Percentiles rank a stretch among this genome's conserved stretches.
These are phyloP conservation scores for Rhizomucor pusillus DNA, from an alignment of 371 early-diverging fungal genomes.

Conservation along the genomic window DNA sequence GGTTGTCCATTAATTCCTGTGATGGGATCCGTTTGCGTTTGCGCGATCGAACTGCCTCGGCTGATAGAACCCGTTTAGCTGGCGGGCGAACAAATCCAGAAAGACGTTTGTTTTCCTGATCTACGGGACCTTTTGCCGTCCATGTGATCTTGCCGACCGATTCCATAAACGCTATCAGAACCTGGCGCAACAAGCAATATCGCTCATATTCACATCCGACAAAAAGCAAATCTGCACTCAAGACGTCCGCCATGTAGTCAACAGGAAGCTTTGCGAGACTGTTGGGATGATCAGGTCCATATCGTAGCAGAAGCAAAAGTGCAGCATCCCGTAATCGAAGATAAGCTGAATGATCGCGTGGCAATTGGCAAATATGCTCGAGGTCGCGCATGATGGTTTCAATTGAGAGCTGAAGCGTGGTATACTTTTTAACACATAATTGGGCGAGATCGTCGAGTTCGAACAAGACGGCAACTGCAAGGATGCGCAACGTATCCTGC, in stretches of 20 bases:
- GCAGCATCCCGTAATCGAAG: constrained; percentile 40
- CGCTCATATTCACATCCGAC: constrained; percentile 39
- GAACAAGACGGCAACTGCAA: constrained; percentile 36
- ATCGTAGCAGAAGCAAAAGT: constrained; percentile 32
- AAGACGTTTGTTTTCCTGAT: constrained; percentile 27
- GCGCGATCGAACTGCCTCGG: constrained; percentile 12
- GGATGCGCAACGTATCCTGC: constrained; percentile 32
- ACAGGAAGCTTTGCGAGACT: constrained; percentile 34
- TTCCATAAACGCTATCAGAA: constrained; percentile 36
- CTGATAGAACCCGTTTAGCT: constrained; percentile 1
- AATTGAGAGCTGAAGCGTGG: constrained; percentile 28
- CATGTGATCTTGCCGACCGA: constrained; percentile 44
- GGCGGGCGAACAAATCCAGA: not conserved
- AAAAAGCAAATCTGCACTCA: constrained; percentile 42
- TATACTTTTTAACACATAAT: constrained; percentile 35
- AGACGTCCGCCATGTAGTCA: constrained; percentile 47
- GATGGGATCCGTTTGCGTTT: constrained; percentile 46
- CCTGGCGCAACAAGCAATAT: constrained; percentile 32
- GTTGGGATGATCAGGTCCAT: constrained; percentile 34
- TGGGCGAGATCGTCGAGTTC: constrained; percentile 37
- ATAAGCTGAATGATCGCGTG: constrained; percentile 30
- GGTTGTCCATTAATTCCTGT: constrained; percentile 15
- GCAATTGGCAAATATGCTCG: constrained; percentile 44
- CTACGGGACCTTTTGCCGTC: constrained; percentile 37
- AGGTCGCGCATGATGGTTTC: constrained; percentile 39